These are phyloP conservation scores for Collariella sp. DNA, from an alignment of 495 filamentous ascomycete species.

Conservation along the genomic window DNA sequence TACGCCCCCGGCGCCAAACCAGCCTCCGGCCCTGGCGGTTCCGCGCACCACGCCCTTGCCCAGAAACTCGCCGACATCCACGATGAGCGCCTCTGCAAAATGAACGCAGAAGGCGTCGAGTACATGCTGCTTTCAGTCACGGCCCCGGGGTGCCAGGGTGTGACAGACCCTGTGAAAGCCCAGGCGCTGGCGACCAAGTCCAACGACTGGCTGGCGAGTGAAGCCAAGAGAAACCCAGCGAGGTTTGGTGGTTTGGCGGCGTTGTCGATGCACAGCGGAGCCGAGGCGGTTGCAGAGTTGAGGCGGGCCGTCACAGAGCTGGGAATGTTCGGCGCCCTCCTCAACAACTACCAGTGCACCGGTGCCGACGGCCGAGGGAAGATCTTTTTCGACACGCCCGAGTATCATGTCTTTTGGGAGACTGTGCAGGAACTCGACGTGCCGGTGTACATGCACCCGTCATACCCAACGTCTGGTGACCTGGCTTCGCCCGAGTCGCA, in stretches of 20 bases:
- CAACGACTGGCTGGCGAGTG: slow-evolving; percentile 50
- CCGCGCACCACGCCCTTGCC: slow-evolving; percentile 9
- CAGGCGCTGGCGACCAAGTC: slow-evolving; percentile 33
- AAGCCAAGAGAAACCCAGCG: slow-evolving; percentile 42
- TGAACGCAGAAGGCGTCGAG: slow-evolving; percentile 52
- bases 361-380: slow-evolving; percentile 45
- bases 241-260: slow-evolving; percentile 49
- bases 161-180: slow-evolving; percentile 33
- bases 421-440: slow-evolving; percentile 49
- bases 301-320: slow-evolving; percentile 45
- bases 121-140: slow-evolving; percentile 51
- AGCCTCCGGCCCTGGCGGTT: too few species aligned
- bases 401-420: slow-evolving; percentile 53
- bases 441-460: slow-evolving; percentile 55
- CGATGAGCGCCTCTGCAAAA: slow-evolving; percentile 40
- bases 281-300: slow-evolving; percentile 48
- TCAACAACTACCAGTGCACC: slow-evolving; percentile 49
- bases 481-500: slow-evolving; percentile 13
- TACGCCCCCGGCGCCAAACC: slow-evolving; percentile 24
- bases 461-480: slow-evolving; percentile 30
- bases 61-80: slow-evolving; percentile 35
- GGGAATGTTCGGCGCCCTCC: slow-evolving; percentile 52
- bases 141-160: slow-evolving; percentile 51
- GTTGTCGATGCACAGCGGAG: slow-evolving; percentile 35
- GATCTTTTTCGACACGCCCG: slow-evolving; percentile 50